Evolutionary conservation across 2,329 filamentous ascomycete genomes (phyloP).

Genomic region (Colletotrichum higginsianum): DNA sequence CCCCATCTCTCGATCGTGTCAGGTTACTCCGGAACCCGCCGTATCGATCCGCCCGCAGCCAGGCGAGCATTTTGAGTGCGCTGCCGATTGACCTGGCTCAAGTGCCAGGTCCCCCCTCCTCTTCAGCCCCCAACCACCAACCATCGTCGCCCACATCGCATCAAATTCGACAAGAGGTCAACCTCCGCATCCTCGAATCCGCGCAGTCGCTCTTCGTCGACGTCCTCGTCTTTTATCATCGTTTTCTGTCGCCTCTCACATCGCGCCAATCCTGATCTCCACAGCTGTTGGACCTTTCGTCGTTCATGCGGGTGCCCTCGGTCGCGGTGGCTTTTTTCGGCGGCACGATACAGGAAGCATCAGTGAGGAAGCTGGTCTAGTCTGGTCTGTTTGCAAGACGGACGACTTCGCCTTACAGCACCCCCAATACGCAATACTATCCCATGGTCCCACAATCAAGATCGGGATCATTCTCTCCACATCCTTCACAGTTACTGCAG

Average conservation of each 20-base stretch:
- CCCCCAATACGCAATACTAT: constrained; percentile 28
- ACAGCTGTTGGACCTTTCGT: constrained; percentile 9
- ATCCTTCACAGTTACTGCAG: constrained; percentile 71
- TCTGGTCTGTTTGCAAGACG: constrained; percentile 35
- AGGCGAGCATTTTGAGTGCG: constrained; percentile 25
- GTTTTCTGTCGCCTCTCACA: constrained; percentile 3
- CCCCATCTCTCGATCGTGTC: background rate
- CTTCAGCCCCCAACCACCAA: constrained; percentile 5
- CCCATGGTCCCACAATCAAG: constrained; percentile 73
- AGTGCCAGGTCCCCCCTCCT: constrained; percentile 37
- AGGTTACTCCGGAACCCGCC: background rate
- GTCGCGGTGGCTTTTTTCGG: constrained; percentile 19
- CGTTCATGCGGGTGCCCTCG: constrained; percentile 27
- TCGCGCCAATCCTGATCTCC: constrained; percentile 2
- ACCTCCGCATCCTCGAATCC: background rate
- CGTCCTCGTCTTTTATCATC: background rate
- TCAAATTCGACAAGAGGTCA: constrained; percentile 6
- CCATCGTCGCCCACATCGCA: constrained; percentile 14
- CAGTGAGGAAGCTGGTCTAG: constrained; percentile 27
- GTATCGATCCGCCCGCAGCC: constrained; percentile 17
- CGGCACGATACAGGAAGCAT: constrained; percentile 28
- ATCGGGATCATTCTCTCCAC: constrained; percentile 76
- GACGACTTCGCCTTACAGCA: constrained; percentile 37
- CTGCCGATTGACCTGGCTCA: constrained; percentile 35
- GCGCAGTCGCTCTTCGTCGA: background rate